Conservation (phyloP, 2,329 filamentous ascomycete genomes). For the Arthrinium puccinioides region DNA sequence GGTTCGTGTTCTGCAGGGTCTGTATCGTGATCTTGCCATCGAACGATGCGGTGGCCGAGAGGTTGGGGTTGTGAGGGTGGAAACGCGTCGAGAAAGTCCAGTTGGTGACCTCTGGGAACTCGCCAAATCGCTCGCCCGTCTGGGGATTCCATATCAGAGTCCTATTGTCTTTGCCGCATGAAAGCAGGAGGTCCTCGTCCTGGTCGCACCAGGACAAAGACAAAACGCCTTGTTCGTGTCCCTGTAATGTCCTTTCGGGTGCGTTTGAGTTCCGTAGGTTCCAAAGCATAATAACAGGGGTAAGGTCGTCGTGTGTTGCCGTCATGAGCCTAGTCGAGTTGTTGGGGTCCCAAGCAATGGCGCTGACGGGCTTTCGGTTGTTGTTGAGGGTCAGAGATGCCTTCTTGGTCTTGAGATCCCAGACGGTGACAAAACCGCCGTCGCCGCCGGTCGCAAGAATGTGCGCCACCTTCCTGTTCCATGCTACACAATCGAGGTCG, state of each 20-base stretch:
- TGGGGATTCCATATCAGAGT: constrained; percentile 96
- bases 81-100: constrained; percentile 97
- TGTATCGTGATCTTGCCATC: constrained; percentile 94
- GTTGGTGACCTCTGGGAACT: constrained; percentile 97
- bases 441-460: constrained; percentile 91
- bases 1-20: constrained; percentile 89
- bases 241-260: constrained; percentile 78
- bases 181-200: constrained; percentile 81
- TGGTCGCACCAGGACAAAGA: constrained; percentile 94
- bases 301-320: constrained; percentile 80
- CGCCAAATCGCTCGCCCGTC: constrained; percentile 78
- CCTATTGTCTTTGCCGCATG: constrained; percentile 92
- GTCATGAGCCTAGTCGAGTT: constrained; percentile 92
- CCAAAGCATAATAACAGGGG: constrained; percentile 86
- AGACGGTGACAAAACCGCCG: constrained; percentile 93
- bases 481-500: constrained; percentile 92
- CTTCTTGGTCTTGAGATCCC: constrained; percentile 98
- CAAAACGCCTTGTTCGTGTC: constrained; percentile 90
- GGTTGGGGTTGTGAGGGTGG: constrained; percentile 85
- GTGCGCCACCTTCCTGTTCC: constrained; percentile 97
- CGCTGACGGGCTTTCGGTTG: constrained; percentile 87
- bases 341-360: constrained; percentile 95
- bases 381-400: constrained; percentile 94
- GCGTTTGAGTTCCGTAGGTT: constrained; percentile 94
- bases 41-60: constrained; percentile 93